A percentile compares a stretch with the other conserved stretches of the same genome.
phyloP scores from a whole-genome alignment of 1,139 yeast species.

The Wickerhamomyces sp. region DNA sequence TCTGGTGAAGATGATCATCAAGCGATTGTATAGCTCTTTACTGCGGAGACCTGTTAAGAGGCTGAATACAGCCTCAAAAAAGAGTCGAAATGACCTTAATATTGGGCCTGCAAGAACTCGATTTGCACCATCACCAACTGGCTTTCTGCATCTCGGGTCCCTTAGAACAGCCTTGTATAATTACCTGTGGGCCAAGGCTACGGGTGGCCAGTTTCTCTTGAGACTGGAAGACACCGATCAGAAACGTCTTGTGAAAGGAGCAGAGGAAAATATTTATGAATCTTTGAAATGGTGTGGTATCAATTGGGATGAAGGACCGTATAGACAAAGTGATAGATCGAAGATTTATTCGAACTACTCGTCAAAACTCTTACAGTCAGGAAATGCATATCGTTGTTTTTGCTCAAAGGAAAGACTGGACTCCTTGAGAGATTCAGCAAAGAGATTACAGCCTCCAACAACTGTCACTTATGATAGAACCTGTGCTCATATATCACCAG shows the following conservation, averaged over 20 bases:
- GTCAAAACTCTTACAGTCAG: slow-evolving; percentile 50
- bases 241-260: slow-evolving; percentile 69
- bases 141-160: slow-evolving; percentile 87
- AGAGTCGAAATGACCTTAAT: slow-evolving; percentile 37
- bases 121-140: slow-evolving; percentile 98
- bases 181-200: slow-evolving; percentile 71
- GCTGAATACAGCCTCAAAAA: slow-evolving; percentile 20
- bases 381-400: slow-evolving; percentile 80
- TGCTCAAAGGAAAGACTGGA: slow-evolving; percentile 80
- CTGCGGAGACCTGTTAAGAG: slow-evolving; percentile 16
- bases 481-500: slow-evolving; percentile 46
- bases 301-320: slow-evolving; percentile 79
- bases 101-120: slow-evolving; percentile 71
- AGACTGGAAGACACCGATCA: slow-evolving; percentile 93
- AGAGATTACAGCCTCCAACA: slow-evolving; percentile 76
- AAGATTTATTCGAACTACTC: slow-evolving; percentile 60
- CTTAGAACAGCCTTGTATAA: slow-evolving; percentile 90
- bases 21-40: slow-evolving; percentile 12
- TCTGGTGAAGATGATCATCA: neutral
- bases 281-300: slow-evolving; percentile 77
- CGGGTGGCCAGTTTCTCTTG: slow-evolving; percentile 76
- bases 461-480: slow-evolving; percentile 88
- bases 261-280: slow-evolving; percentile 76
- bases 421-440: slow-evolving; percentile 66
- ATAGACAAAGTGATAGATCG: slow-evolving; percentile 77